Base-by-base conservation (phyloP, 2,329 filamentous ascomycete species). In the Coniochaeta ligniaria region DNA sequence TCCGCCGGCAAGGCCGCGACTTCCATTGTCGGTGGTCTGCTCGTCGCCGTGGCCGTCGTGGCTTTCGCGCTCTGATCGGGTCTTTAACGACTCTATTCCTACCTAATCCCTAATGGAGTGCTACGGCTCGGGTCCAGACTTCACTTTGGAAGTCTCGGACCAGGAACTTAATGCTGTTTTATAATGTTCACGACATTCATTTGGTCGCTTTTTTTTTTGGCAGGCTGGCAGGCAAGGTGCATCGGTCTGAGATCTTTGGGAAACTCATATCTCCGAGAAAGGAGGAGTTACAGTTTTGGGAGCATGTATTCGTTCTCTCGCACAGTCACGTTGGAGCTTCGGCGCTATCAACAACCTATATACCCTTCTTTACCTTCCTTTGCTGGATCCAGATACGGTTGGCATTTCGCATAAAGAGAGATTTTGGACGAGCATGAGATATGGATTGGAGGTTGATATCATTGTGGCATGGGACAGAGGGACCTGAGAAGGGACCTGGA, bases 331-430 rank as follows among this genome's bases (percentile, higher is more conserved):
- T 52, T 52, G 47, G 47, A 52, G 26, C 47, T 26, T 52, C 22
- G 47, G 47, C 47, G 47, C 47, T 52, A 31, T 31, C 47, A 52
- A 52, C 47, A 52, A 5, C 14, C 17, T 45, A 35, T 58, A 43
- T 45, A 58, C 56, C 56, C 56, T 58, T 58, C 56, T 58, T 57
- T 45, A 58, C 56, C 20, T 35, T 58, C 56, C 38, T 45, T 58
- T 9, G 14, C 56, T 58, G 33, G 54, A 57, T 57, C 54, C 54
- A 57, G 35, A 57, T n/a, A 57, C 54, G 54, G 54, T 38, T 57
- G 28, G 54, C 35, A 38, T 35, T 38, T 20, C 54, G 28, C 26
- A 38, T 57, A 57, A 31, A 57, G 16, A 36, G 54, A 52, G 47
- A 47, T 52, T 17, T 52, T 8, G 26, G 47, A 17, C 14, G 47